Conservation (phyloP, 2,329 filamentous ascomycete species). For the Raffaelea ambrosiae region DNA sequence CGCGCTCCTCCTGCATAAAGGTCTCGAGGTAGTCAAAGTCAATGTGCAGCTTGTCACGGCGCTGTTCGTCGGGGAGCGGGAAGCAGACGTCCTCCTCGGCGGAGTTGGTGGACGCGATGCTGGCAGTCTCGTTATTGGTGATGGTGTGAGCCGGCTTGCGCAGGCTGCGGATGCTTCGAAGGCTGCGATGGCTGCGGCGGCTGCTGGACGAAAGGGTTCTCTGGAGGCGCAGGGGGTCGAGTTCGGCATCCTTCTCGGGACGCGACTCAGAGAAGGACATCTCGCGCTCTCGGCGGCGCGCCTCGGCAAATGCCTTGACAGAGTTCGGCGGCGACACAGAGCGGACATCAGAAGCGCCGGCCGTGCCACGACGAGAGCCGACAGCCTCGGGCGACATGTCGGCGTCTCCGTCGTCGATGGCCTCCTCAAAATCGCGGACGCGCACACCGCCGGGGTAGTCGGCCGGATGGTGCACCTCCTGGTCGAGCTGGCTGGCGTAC, state of each 20-base stretch:
- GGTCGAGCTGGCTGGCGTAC: conserved; percentile 32
- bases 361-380: conserved; percentile 45
- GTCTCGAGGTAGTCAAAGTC: conserved; percentile 93
- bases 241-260: conserved; percentile 22
- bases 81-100: conserved; percentile 88
- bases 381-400: conserved; percentile 32
- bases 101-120: conserved; percentile 57
- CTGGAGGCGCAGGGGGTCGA: conserved; percentile 51
- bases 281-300: conserved; percentile 74
- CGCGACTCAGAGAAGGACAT: conserved; percentile 44
- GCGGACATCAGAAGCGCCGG: conserved; percentile 52
- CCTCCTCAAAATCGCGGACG: conserved; percentile 79
- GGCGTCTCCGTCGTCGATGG: conserved; percentile 64
- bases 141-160: conserved; percentile 45
- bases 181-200: conserved; percentile 43
- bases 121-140: conserved; percentile 54
- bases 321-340: conserved; percentile 89
- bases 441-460: conserved; percentile 28
- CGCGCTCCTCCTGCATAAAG: conserved; percentile 62
- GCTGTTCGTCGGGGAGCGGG: conserved; percentile 59
- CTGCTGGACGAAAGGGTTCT: conserved; percentile 62
- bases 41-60: conserved; percentile 68
- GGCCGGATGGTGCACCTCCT: conserved; percentile 2
- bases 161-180: conserved; percentile 27
- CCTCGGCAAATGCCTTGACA: conserved; percentile 92